Evolutionary conservation across 2,329 filamentous ascomycete species (phyloP).

Genomic region (Tympanopsis confertula): DNA sequence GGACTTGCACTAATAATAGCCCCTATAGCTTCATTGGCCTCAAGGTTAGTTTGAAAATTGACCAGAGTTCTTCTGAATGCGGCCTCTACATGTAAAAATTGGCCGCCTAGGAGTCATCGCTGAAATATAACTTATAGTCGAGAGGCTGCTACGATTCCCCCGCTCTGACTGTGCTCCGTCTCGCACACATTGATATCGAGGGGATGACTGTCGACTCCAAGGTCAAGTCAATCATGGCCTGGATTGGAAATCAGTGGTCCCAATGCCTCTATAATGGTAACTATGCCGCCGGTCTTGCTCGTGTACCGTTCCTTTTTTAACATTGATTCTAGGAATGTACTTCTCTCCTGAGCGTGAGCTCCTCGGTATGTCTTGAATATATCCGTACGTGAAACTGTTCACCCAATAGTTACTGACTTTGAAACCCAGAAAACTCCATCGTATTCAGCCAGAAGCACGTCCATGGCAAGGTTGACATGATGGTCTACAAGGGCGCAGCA

Average conservation of each 20-base stretch:
- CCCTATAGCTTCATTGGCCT: slow-evolving; percentile 24
- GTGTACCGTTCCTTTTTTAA: too few relatives aligned
- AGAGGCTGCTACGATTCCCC: slow-evolving; percentile 57
- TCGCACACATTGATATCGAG: slow-evolving; percentile 49
- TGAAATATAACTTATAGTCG: slow-evolving; percentile 55
- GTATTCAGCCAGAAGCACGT: slow-evolving; percentile 19
- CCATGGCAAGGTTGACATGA: slow-evolving; percentile 22
- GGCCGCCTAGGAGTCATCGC: too few relatives aligned
- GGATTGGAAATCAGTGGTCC: slow-evolving; percentile 48
- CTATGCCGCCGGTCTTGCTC: slow-evolving; percentile 3
- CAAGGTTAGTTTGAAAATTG: slow-evolving; percentile 11
- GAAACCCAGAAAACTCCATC: slow-evolving; percentile 13
- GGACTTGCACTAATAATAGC: too few relatives aligned
- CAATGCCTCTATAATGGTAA: slow-evolving; percentile 49
- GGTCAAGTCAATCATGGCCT: slow-evolving; percentile 52
- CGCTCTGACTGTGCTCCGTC: slow-evolving; percentile 36
- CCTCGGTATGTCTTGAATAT: too few relatives aligned
- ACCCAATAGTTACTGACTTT: too few relatives aligned
- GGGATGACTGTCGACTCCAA: slow-evolving; percentile 59
- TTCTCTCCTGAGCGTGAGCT: slow-evolving; percentile 64
- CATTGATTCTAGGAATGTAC: slow-evolving; percentile 19
- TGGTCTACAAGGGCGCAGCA: slow-evolving; percentile 26
- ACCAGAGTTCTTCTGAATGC: slow-evolving; percentile 56
- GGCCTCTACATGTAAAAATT: too few relatives aligned
- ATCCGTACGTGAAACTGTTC: too few relatives aligned